phyloP scores from a whole-genome alignment of 148 eudicot species.

The Cornus suecica region DNA sequence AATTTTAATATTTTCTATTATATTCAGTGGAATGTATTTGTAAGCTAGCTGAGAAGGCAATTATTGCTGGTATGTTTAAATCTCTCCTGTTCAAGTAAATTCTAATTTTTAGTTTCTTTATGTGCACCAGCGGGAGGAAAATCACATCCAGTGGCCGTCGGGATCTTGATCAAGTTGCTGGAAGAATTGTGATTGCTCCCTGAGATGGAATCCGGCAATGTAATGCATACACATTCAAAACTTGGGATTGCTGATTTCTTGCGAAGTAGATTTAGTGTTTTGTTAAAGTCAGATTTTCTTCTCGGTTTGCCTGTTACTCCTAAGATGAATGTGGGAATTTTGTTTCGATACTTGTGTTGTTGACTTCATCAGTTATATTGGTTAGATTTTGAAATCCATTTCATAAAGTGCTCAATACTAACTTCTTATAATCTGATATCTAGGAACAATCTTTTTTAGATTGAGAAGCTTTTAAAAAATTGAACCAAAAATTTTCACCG shows the following conservation, averaged over 20 bases:
- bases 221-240: neutral
- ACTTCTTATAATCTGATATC: no score
- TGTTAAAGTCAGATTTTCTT: neutral
- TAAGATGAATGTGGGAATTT: no score
- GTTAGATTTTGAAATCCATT: no score
- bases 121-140: constrained; percentile 46
- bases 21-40: neutral
- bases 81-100: neutral
- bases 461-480: no score
- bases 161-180: constrained; percentile 73
- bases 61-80: no score
- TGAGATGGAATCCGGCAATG: constrained; percentile 6
- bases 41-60: no score
- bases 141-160: constrained; percentile 59
- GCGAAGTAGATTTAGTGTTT: constrained; percentile 14
- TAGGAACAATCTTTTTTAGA: no score
- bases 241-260: neutral
- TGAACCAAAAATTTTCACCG: no score
- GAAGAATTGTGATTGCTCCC: constrained; percentile 32
- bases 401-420: no score
- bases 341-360: no score
- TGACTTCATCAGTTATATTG: no score
- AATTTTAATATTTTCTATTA: neutral
- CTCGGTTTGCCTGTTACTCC: neutral
- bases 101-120: neutral